Conservation (phyloP, 2,329 filamentous ascomycete species). For the Diaporthe sp. region DNA sequence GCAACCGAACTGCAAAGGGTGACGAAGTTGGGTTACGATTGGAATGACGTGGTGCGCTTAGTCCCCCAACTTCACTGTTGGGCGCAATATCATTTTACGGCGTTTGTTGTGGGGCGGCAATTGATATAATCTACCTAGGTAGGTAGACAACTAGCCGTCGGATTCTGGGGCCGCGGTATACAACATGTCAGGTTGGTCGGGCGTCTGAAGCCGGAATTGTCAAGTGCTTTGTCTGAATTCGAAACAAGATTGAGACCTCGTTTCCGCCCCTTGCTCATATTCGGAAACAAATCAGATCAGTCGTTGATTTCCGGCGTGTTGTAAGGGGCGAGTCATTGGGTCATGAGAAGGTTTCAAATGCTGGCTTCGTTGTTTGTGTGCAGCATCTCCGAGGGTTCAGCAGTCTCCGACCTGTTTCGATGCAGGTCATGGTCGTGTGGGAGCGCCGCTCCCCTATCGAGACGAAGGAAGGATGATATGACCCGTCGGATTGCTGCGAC, state of each 20-base stretch:
- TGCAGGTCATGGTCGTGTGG: not conserved
- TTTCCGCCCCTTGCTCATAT: conserved; percentile 22
- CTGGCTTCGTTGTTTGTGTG: not conserved
- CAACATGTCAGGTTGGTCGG: not conserved
- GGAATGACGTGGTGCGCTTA: not conserved
- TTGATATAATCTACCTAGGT: not conserved
- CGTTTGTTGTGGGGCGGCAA: conserved; percentile 12
- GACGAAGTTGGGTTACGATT: not conserved
- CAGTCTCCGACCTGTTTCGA: not conserved
- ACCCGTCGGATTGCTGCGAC: not conserved
- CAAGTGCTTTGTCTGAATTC: not conserved
- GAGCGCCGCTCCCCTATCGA: not conserved
- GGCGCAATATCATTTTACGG: not conserved
- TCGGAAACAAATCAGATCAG: conserved; percentile 17
- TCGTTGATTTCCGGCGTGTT: conserved; percentile 19
- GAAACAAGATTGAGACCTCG: conserved; percentile 31
- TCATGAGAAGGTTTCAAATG: not conserved
- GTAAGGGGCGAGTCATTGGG: conserved; percentile 18
- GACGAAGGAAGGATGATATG: not conserved
- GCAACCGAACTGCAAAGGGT: not conserved
- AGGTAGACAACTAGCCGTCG: not conserved
- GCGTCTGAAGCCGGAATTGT: not conserved
- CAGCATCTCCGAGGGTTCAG: not conserved
- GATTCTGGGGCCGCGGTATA: conserved; percentile 6
- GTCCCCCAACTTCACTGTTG: too few species aligned